Conservation (phyloP, 306 rosid genomes). For the Vicia sativa region DNA sequence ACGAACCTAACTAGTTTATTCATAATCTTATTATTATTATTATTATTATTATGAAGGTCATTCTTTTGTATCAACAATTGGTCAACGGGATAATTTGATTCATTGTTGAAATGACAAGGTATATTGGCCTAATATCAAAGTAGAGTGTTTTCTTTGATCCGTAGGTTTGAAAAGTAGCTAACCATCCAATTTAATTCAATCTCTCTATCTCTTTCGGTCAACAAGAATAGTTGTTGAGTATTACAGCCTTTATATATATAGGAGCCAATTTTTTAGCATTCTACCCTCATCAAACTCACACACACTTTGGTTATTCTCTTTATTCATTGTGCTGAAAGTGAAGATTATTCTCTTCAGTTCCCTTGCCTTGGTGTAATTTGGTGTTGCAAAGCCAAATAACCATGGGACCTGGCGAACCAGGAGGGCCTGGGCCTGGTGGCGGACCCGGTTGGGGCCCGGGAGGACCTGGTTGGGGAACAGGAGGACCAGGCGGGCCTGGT, state of each 20-base stretch:
- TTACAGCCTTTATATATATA: slow-evolving; percentile 3
- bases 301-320: neutral
- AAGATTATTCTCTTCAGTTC: neutral
- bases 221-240: slow-evolving; percentile 5
- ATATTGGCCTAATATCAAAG: neutral
- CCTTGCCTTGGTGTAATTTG: neutral
- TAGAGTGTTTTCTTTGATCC: neutral
- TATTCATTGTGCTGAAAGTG: neutral
- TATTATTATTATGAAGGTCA: neutral
- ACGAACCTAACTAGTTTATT: neutral
- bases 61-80: neutral
- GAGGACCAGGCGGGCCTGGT: slow-evolving; percentile 3
- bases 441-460: slow-evolving; percentile 30
- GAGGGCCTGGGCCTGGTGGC: slow-evolving; percentile 52
- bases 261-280: neutral
- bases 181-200: neutral
- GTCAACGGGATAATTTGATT: neutral
- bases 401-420: slow-evolving; percentile 62
- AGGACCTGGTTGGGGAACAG: too few relatives aligned
- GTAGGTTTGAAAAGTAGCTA: slow-evolving; percentile 42
- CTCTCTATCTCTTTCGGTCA: neutral
- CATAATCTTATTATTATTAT: neutral
- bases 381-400: neutral
- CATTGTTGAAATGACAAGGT: neutral
- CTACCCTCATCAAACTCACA: neutral